phyloP scores from a whole-genome alignment of 148 eudicot species.

The Arbutus unedo region DNA sequence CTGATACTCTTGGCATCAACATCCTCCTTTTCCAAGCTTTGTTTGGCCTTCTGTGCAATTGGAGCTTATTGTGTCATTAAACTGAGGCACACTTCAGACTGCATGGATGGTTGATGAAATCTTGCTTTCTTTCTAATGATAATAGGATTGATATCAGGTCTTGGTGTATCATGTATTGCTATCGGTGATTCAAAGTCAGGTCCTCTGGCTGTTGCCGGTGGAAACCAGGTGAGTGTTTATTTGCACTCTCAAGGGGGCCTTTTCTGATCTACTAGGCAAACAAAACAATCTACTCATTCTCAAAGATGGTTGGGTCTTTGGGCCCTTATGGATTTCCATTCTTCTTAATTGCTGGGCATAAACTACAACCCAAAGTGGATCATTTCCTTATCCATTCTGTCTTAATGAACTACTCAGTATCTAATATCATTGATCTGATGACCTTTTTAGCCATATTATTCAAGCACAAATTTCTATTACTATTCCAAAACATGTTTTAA shows the following conservation, averaged over 20 bases:
- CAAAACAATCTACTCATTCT: not conserved
- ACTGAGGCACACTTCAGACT: not conserved
- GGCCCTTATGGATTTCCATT: not conserved
- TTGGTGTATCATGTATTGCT: constrained; percentile 56
- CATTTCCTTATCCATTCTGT: not conserved
- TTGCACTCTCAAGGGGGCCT: constrained; percentile 23
- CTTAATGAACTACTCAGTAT: not conserved
- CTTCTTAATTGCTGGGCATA: not conserved
- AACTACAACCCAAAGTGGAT: not conserved
- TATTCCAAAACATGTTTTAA: not conserved
- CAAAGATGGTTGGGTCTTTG: not conserved
- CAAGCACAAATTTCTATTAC: not conserved
- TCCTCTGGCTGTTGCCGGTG: constrained; percentile 61
- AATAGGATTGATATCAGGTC: constrained; percentile 41
- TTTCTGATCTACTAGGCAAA: not conserved
- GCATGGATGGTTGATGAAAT: not conserved
- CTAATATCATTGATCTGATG: not conserved
- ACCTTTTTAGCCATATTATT: not conserved
- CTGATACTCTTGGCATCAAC: not conserved
- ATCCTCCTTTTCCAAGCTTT: not conserved
- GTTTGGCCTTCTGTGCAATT: not conserved
- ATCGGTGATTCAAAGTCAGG: constrained; percentile 49
- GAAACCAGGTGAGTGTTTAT: constrained; percentile 55
- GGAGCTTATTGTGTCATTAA: not conserved
- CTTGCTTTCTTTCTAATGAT: not conserved